A percentile compares a stretch with the other conserved stretches of the same genome.
These are phyloP conservation scores for Penicillium sp. DNA, from an alignment of 2,329 filamentous ascomycete genomes.

Conservation along the genomic window DNA sequence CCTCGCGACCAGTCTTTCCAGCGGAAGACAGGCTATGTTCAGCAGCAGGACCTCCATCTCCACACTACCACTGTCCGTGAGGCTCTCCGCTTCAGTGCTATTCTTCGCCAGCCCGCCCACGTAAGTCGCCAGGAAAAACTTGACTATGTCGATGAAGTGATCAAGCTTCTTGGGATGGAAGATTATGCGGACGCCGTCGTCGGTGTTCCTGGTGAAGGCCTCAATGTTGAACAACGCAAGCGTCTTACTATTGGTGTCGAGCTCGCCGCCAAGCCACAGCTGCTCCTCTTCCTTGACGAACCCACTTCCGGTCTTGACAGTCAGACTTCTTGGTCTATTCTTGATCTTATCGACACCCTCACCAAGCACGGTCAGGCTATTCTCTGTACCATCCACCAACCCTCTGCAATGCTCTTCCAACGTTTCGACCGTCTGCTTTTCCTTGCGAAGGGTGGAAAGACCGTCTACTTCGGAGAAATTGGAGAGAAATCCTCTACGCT, in stretches of 20 bases:
- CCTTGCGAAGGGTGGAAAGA: conserved; percentile 61
- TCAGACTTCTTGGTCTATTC: conserved; percentile 87
- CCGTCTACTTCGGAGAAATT: conserved; percentile 66
- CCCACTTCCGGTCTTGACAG: conserved; percentile 89
- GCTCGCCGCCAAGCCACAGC: conserved; percentile 80
- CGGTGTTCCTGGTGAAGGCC: conserved; percentile 76
- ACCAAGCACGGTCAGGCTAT: conserved; percentile 88
- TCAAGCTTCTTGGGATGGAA: conserved; percentile 83
- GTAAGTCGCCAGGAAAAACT: conserved; percentile 71
- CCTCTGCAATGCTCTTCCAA: conserved; percentile 86
- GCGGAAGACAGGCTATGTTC: conserved; percentile 54
- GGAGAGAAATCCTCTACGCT: conserved; percentile 44
- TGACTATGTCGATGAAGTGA: conserved; percentile 82
- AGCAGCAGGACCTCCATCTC: conserved; percentile 86
- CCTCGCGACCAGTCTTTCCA: conserved; percentile 74
- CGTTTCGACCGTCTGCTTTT: conserved; percentile 67
- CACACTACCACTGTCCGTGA: conserved; percentile 82
- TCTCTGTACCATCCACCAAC: conserved; percentile 91
- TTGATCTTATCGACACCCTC: conserved; percentile 79
- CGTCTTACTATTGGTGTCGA: conserved; percentile 90
- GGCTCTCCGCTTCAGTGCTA: conserved; percentile 77
- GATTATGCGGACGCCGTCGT: conserved; percentile 85
- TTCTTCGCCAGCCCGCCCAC: conserved; percentile 77
- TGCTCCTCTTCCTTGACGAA: conserved; percentile 88
- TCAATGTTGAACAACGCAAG: conserved; percentile 62